Evolutionary conservation across 2,329 filamentous ascomycete species (phyloP), one percentile per base, ranked within the genome.

Genomic region (Paracoccidioides lutzii): DNA sequence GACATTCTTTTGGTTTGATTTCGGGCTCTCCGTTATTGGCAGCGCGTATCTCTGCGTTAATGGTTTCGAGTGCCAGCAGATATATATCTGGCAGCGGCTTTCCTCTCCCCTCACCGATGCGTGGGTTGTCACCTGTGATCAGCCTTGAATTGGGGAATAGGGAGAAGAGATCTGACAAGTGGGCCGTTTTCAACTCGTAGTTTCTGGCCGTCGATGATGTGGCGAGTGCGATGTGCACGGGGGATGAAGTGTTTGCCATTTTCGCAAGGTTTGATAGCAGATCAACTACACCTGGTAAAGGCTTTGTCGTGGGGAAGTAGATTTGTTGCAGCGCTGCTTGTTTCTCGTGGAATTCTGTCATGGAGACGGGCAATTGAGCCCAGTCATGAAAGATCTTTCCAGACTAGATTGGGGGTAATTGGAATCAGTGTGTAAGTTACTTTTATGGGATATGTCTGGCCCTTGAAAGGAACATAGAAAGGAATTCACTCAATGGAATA

Each of bases 81-180:
- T 95, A 97, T 62, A 98, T 98, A 71, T 98, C 91, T 0, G 91
- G 93, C 37, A 91, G 79, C 0, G 93, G 93, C 73, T 98, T 98
- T 10, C 93, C 93, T n/a, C 89, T 76, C 0, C 91, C 91, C 3
- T 78, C 71, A 0, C 79, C 75, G 62, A 98, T 87, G 52, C 93
- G 80, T 5, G 76, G 67, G 68, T 98, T 91, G 66, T 98, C 93
- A 9, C 93, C 93, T 0, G 95, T 74, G 0, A 98, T 85, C 49
- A 84, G 81, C 57, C 88, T 82, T n/a, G 83, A 72, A 1, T 76
- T 67, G 37, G 83, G 79, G 66, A 96, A 95, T 30, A 71, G 65
- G 1, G 64, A 61, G 61, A 84, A 83, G 1, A 83, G 57, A 22
- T 77, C 66, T 8, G 65, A 59, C 38, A 83, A 61, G 59, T 82